phyloP scores from a whole-genome alignment of 257 asterid species.

The Asclepias syriaca region DNA sequence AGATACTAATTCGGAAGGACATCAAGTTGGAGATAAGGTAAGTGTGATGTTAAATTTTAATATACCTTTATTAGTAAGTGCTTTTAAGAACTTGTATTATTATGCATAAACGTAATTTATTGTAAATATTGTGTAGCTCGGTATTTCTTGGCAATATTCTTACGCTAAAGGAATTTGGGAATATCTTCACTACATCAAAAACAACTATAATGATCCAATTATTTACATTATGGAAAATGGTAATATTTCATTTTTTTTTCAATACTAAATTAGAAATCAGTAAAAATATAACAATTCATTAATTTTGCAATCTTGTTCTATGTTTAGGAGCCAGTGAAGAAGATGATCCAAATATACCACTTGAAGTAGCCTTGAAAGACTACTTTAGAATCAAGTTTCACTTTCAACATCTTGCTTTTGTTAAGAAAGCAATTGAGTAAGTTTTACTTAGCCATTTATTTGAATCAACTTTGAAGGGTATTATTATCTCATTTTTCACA shows the following conservation, averaged over 20 bases:
- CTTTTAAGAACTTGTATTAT: neutral
- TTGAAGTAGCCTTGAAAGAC: constrained; percentile 22
- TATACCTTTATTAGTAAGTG: no score
- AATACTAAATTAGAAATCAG: neutral
- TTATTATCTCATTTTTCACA: no score
- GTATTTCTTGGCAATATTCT: constrained; percentile 14
- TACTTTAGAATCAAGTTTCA: constrained; percentile 20
- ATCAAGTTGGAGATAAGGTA: no score
- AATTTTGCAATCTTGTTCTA: neutral
- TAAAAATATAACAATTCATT: no score
- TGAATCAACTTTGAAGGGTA: no score
- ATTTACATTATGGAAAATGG: constrained; percentile 41
- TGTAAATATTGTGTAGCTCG: neutral
- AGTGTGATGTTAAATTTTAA: neutral
- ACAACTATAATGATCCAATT: constrained; percentile 27
- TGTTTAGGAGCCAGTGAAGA: constrained; percentile 21
- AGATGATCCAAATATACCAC: constrained; percentile 16
- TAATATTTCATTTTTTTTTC: neutral
- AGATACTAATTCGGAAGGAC: no score
- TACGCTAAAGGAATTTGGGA: constrained; percentile 32
- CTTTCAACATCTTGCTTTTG: constrained; percentile 20
- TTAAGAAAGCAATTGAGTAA: constrained; percentile 28
- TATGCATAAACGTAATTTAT: no score
- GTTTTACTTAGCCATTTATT: neutral
- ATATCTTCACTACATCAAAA: constrained; percentile 19